Evolutionary conservation across 306 rosid genomes (phyloP).

Genomic region (Macrotyloma uniflorum): DNA sequence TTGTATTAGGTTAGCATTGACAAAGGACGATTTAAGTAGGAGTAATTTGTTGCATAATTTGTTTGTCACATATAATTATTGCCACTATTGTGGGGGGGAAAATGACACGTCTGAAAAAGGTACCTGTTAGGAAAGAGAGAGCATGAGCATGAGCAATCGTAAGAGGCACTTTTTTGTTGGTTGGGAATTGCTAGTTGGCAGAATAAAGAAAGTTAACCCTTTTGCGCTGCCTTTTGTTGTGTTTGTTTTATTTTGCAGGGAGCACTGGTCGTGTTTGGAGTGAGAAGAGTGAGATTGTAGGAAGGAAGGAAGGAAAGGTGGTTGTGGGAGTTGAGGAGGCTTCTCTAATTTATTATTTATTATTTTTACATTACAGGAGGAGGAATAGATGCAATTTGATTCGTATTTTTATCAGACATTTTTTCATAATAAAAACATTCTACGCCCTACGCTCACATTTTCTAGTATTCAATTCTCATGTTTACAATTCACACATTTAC

Average conservation of each 20-base stretch:
- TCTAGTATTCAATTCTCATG: slow-evolving; percentile 13
- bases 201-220: slow-evolving; percentile 38
- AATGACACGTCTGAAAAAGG: neutral
- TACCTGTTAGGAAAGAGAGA: slow-evolving; percentile 33
- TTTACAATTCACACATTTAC: no score
- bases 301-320: slow-evolving; percentile 39
- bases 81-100: neutral
- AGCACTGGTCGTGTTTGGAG: neutral
- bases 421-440: slow-evolving; percentile 8
- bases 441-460: neutral
- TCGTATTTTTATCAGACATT: slow-evolving; percentile 36
- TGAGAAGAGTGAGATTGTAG: neutral
- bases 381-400: slow-evolving; percentile 22
- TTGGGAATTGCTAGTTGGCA: slow-evolving; percentile 40
- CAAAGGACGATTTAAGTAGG: neutral
- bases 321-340: slow-evolving; percentile 10
- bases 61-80: neutral
- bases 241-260: slow-evolving; percentile 32
- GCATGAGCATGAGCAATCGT: slow-evolving; percentile 28
- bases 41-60: neutral
- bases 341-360: neutral
- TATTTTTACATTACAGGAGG: neutral
- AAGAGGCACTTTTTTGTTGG: slow-evolving; percentile 37
- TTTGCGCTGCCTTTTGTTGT: slow-evolving; percentile 26
- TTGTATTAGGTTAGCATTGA: neutral